A percentile compares a stretch with the other conserved stretches of the same genome.
Conservation (phyloP, 352 stramenopile genomes). For the Phytopythium boreale region DNA sequence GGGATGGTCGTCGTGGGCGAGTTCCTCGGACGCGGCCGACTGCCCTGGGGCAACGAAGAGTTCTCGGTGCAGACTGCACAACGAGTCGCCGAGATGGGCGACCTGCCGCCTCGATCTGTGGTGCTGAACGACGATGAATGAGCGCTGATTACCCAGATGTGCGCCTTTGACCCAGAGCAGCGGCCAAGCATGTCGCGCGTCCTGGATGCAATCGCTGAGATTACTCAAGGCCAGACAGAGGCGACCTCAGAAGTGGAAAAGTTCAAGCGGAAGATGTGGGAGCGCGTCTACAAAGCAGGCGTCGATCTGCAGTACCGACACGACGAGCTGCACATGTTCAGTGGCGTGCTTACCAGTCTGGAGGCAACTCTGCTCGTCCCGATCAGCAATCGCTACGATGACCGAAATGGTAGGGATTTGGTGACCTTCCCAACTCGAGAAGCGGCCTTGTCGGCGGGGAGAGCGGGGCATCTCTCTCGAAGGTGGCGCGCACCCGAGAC, state of each 20-base stretch:
- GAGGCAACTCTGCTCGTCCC: background rate
- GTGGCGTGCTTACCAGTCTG: background rate
- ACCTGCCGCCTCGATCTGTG: background rate
- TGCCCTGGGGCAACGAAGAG: constrained; percentile 2
- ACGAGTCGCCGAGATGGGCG: background rate
- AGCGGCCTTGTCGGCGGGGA: background rate
- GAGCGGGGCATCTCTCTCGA: background rate
- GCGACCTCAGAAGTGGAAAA: background rate
- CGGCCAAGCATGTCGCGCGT: background rate
- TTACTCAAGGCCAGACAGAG: background rate
- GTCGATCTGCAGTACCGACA: constrained; percentile 2
- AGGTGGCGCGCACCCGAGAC: constrained; percentile 4
- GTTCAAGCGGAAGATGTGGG: constrained; percentile 1
- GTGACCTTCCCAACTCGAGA: constrained; percentile 1
- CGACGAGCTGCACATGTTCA: constrained; percentile 1
- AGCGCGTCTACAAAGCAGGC: background rate
- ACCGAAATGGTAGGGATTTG: background rate
- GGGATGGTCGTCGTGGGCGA: constrained; percentile 24
- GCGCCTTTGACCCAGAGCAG: background rate
- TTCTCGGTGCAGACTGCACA: background rate
- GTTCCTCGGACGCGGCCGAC: background rate
- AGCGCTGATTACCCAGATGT: constrained; percentile 4
- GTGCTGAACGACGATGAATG: constrained; percentile 1
- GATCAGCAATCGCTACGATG: background rate
- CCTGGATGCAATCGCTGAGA: background rate